These are phyloP conservation scores for Podosphaera fusca DNA, from an alignment of 2,329 filamentous ascomycete species.

Conservation along the genomic window DNA sequence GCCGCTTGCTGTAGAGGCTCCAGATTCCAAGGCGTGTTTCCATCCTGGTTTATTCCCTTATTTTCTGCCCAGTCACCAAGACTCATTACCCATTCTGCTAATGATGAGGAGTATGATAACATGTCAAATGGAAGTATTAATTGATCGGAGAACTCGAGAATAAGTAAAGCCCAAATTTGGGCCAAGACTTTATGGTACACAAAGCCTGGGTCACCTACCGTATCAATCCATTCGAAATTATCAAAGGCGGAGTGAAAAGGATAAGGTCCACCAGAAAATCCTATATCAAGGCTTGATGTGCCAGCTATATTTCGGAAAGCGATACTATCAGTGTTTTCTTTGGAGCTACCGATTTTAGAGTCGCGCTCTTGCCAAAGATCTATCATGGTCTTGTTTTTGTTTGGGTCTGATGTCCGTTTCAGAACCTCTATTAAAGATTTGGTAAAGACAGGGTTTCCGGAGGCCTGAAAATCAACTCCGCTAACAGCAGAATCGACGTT, in stretches of 20 bases:
- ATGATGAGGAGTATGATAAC: constrained; percentile 41
- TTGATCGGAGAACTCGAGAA: constrained; percentile 63
- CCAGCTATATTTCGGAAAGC: constrained; percentile 84
- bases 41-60: constrained; percentile 29
- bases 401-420: constrained; percentile 50
- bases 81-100: constrained; percentile 41
- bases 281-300: constrained; percentile 66
- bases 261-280: constrained; percentile 41
- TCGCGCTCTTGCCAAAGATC: constrained; percentile 50
- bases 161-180: constrained; percentile 59
- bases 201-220: constrained; percentile 61
- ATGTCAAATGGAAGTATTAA: constrained; percentile 69
- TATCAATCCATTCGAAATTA: constrained; percentile 66
- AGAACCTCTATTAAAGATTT: constrained; percentile 50
- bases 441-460: constrained; percentile 60
- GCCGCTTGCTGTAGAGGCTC: constrained; percentile 39
- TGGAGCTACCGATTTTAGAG: constrained; percentile 41
- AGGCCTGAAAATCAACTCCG: constrained; percentile 51
- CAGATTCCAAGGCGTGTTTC: constrained; percentile 16
- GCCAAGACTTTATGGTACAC: constrained; percentile 57
- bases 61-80: constrained; percentile 41
- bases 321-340: constrained; percentile 60
- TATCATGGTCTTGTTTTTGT: constrained; percentile 45
- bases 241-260: constrained; percentile 76
- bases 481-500: constrained; percentile 72